phyloP scores from a whole-genome alignment of 2,329 filamentous ascomycete genomes.

The Fusarium agapanthi region DNA sequence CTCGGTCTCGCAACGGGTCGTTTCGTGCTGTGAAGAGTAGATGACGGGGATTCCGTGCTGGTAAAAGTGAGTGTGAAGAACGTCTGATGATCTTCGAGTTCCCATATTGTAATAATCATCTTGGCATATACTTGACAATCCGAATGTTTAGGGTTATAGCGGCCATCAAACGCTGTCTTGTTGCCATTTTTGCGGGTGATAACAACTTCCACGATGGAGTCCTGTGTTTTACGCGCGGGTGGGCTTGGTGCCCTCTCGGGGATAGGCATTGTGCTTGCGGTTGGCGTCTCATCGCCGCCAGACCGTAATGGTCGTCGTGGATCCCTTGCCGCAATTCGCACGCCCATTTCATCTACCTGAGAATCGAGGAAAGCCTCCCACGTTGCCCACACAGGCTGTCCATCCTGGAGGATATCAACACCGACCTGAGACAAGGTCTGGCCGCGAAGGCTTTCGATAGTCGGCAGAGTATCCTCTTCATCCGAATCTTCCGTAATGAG shows the following conservation, averaged over 20 bases:
- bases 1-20: slow-evolving; percentile 52
- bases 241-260: slow-evolving; percentile 46
- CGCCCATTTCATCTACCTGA: slow-evolving; percentile 55
- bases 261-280: slow-evolving; percentile 37
- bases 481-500: slow-evolving; percentile 56
- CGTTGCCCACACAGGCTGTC: slow-evolving; percentile 65
- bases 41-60: slow-evolving; percentile 57
- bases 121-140: slow-evolving; percentile 66
- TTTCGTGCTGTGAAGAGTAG: slow-evolving; percentile 45
- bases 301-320: slow-evolving; percentile 31
- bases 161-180: slow-evolving; percentile 49
- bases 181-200: slow-evolving; percentile 61
- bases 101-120: slow-evolving; percentile 82
- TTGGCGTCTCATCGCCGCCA: slow-evolving; percentile 51
- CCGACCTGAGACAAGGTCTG: slow-evolving; percentile 75
- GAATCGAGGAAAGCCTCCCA: slow-evolving; percentile 68
- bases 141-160: slow-evolving; percentile 48
- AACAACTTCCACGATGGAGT: slow-evolving; percentile 74
- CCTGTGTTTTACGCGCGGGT: slow-evolving; percentile 53
- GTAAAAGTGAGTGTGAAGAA: slow-evolving; percentile 83
- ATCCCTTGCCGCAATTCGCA: slow-evolving; percentile 38
- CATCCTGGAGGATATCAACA: slow-evolving; percentile 77
- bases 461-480: slow-evolving; percentile 53
- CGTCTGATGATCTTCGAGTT: slow-evolving; percentile 69
- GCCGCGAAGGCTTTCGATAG: slow-evolving; percentile 69